Conservation (phyloP, 768 basidiomycete species). For the Suillus lakei region DNA sequence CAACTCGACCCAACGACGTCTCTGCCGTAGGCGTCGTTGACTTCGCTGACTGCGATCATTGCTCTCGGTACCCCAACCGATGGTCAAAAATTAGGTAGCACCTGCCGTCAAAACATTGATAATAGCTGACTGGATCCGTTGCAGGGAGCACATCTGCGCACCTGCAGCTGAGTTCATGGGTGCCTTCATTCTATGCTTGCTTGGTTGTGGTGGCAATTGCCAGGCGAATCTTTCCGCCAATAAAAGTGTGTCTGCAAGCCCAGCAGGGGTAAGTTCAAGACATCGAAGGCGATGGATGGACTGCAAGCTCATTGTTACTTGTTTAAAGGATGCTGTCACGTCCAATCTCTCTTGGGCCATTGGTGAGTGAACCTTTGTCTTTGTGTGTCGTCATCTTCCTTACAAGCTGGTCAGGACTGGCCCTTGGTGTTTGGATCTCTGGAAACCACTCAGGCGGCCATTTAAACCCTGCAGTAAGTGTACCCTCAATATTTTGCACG, state of each 20-base stretch:
- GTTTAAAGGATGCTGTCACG: slow-evolving; percentile 48
- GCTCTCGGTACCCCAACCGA: slow-evolving; percentile 46
- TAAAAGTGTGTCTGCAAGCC: slow-evolving; percentile 43
- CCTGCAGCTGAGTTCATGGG: slow-evolving; percentile 62
- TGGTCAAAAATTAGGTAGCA: slow-evolving; percentile 55
- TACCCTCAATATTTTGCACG: slow-evolving; percentile 4
- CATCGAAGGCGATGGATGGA: background rate
- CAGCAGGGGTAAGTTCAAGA: slow-evolving; percentile 50
- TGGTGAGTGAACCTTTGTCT: slow-evolving; percentile 28
- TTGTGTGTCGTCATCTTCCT: background rate
- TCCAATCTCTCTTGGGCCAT: slow-evolving; percentile 61
- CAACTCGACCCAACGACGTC: slow-evolving; percentile 12
- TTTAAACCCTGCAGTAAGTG: slow-evolving; percentile 66
- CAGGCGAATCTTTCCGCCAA: slow-evolving; percentile 53
- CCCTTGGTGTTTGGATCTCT: slow-evolving; percentile 69
- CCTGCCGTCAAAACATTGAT: background rate
- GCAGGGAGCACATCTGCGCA: slow-evolving; percentile 49
- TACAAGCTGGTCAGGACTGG: slow-evolving; percentile 40
- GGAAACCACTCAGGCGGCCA: slow-evolving; percentile 71
- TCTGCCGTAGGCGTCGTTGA: slow-evolving; percentile 13
- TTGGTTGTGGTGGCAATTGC: slow-evolving; percentile 57
- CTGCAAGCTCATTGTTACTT: background rate
- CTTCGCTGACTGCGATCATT: slow-evolving; percentile 38
- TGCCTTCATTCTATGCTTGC: slow-evolving; percentile 54
- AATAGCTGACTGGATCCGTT: background rate